These are phyloP conservation scores for Patellifolia procumbens DNA, from an alignment of 179 eudicot species.

Conservation along the genomic window DNA sequence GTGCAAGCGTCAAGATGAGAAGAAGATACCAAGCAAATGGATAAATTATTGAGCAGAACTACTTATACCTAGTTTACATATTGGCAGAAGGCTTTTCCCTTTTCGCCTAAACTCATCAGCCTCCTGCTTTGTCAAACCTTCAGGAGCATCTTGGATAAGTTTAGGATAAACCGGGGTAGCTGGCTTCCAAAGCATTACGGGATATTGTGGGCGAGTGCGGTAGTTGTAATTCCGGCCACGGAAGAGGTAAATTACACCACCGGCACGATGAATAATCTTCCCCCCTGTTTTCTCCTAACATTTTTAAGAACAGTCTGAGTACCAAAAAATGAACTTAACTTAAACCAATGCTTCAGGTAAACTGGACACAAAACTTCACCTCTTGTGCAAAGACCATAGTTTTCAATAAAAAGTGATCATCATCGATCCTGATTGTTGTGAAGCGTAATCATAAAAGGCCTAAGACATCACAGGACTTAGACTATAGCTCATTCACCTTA, in stretches of 20 bases:
- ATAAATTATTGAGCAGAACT: background rate
- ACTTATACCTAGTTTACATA: conserved; percentile 73
- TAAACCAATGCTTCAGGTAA: conserved; percentile 11
- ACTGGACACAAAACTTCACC: background rate
- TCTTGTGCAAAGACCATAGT: background rate
- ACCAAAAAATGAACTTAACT: conserved; percentile 10
- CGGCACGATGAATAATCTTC: conserved; percentile 78
- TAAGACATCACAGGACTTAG: background rate
- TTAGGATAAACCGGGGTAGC: conserved; percentile 96
- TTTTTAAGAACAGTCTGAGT: conserved; percentile 26
- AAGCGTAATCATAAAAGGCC: background rate
- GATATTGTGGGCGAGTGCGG: conserved; percentile 69
- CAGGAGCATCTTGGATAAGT: conserved; percentile 92
- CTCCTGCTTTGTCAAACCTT: conserved; percentile 76
- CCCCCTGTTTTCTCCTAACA: conserved; percentile 89
- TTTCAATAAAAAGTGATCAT: background rate
- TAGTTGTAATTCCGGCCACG: conserved; percentile 90
- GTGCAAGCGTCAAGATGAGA: background rate
- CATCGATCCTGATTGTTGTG: background rate
- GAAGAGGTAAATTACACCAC: conserved; percentile 76
- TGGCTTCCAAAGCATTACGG: conserved; percentile 98
- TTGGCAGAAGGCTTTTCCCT: conserved; percentile 69
- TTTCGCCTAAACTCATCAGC: conserved; percentile 68
- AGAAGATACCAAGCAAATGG: background rate
- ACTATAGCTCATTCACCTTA: background rate